Conservation (phyloP, 306 rosid genomes). For the Vicia faba region DNA sequence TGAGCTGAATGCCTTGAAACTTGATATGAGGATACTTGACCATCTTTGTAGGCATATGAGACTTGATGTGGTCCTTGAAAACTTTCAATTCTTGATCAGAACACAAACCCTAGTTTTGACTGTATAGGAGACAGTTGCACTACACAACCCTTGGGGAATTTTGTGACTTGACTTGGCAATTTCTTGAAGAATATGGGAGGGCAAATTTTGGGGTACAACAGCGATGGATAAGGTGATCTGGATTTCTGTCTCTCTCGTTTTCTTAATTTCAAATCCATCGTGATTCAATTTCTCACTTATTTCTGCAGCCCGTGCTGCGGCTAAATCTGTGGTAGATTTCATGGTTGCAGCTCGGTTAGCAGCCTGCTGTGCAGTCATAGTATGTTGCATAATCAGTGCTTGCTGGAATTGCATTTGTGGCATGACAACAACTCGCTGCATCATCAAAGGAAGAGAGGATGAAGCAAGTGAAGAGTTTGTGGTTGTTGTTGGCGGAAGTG, state of each 20-base stretch:
- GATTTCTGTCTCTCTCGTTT: conserved; percentile 64
- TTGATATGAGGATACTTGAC: too few relatives aligned
- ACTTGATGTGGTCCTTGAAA: too few relatives aligned
- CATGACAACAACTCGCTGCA: conserved; percentile 99
- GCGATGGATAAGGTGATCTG: too few relatives aligned
- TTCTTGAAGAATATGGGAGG: too few relatives aligned
- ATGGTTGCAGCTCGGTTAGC: conserved; percentile 92
- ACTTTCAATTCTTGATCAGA: too few relatives aligned
- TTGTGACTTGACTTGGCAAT: too few relatives aligned
- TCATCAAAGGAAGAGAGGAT: conserved; percentile 92
- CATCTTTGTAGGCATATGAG: too few relatives aligned
- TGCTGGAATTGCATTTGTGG: conserved; percentile 99
- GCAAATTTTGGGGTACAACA: too few relatives aligned
- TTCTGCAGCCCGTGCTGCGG: conserved; percentile 98
- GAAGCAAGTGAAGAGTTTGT: conserved; percentile 65
- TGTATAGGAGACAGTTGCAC: too few relatives aligned
- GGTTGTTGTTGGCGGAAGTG: conserved; percentile 72
- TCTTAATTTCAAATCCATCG: conserved; percentile 66
- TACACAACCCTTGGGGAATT: too few relatives aligned
- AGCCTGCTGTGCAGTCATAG: conserved; percentile 93
- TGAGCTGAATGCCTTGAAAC: too few relatives aligned
- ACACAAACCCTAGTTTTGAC: too few relatives aligned
- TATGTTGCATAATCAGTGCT: conserved; percentile 93
- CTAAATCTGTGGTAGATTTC: conserved; percentile 96
- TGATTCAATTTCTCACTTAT: conserved; percentile 85